phyloP scores from a whole-genome alignment of 2,329 filamentous ascomycete species.

The Colletotrichum sp. region DNA sequence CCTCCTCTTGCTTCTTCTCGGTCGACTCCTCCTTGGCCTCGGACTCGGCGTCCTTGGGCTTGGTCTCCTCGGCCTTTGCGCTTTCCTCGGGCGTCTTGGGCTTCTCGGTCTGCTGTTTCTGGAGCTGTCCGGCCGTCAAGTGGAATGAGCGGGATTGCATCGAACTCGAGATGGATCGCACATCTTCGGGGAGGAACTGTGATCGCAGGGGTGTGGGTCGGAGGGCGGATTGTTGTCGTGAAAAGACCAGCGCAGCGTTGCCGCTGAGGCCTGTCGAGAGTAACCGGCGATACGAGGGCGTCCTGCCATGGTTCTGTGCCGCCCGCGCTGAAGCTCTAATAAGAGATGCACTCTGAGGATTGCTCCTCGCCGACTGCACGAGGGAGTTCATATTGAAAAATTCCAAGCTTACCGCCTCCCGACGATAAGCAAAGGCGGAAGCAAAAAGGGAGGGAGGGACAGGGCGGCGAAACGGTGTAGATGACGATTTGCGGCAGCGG shows the following conservation, averaged over 20 bases:
- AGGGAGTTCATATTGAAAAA: slow-evolving; percentile 50
- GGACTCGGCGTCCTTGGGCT: slow-evolving; percentile 38
- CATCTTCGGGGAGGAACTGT: slow-evolving; percentile 46
- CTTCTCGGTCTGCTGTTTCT: slow-evolving; percentile 36
- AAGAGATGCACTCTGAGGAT: slow-evolving; percentile 43
- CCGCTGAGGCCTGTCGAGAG: slow-evolving; percentile 31
- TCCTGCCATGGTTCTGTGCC: slow-evolving; percentile 44
- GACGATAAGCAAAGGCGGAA: slow-evolving; percentile 28
- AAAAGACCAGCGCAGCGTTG: slow-evolving; percentile 29
- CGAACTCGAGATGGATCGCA: slow-evolving; percentile 41
- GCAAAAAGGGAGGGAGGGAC: slow-evolving; percentile 17
- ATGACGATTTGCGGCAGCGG: slow-evolving; percentile 22
- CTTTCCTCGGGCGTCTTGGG: slow-evolving; percentile 24
- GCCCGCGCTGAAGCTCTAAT: slow-evolving; percentile 44
- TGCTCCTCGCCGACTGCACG: slow-evolving; percentile 45
- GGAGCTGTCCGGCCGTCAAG: slow-evolving; percentile 29
- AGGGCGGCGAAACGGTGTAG: slow-evolving; percentile 22
- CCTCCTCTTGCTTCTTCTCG: slow-evolving; percentile 41
- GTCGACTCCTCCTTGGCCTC: slow-evolving; percentile 28
- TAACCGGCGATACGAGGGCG: slow-evolving; percentile 55
- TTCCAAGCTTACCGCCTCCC: slow-evolving; percentile 28
- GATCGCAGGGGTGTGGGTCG: slow-evolving; percentile 48
- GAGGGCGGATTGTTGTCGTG: slow-evolving; percentile 30
- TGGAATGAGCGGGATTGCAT: slow-evolving; percentile 43
- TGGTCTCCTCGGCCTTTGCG: slow-evolving; percentile 44